Percentiles rank a stretch among this genome's conserved stretches.
Conservation (phyloP, 148 eudicot species). For the Rhododendron mucronatum region DNA sequence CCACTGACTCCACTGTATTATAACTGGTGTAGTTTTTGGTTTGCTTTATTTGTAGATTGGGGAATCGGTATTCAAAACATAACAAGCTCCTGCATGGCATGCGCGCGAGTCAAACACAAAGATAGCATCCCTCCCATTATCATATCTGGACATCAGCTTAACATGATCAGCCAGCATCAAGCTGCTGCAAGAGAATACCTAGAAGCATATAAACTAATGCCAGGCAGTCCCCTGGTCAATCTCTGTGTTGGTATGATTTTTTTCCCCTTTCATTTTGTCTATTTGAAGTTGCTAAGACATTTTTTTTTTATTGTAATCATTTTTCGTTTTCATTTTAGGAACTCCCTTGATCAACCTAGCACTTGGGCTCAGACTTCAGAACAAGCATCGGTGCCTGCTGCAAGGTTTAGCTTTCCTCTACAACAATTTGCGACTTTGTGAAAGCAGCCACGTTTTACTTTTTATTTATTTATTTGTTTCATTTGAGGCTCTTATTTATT, state of each 20-base stretch:
- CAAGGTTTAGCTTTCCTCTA: constrained; percentile 86
- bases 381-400: constrained; percentile 79
- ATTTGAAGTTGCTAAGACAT: neutral
- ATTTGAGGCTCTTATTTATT: neutral
- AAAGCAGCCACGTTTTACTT: constrained; percentile 44
- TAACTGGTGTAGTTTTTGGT: neutral
- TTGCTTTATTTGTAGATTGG: constrained; percentile 43
- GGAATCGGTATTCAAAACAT: constrained; percentile 52
- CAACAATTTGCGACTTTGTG: constrained; percentile 60
- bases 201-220: constrained; percentile 81
- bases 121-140: constrained; percentile 75
- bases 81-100: constrained; percentile 50
- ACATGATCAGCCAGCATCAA: constrained; percentile 80
- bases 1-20: neutral
- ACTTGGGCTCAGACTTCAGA: constrained; percentile 78
- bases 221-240: constrained; percentile 73
- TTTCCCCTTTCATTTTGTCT: neutral
- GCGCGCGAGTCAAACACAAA: constrained; percentile 47
- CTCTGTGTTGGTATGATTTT: constrained; percentile 47
- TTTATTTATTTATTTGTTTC: neutral
- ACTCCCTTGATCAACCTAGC: constrained; percentile 76
- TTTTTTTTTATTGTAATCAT: neutral
- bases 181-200: constrained; percentile 82
- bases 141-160: constrained; percentile 68
- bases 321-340: constrained; percentile 24